Percentiles rank a stretch among this genome's conserved stretches.
Evolutionary conservation across 2,329 filamentous ascomycete species (phyloP).

Genomic region (Talaromyces verruculosus): DNA sequence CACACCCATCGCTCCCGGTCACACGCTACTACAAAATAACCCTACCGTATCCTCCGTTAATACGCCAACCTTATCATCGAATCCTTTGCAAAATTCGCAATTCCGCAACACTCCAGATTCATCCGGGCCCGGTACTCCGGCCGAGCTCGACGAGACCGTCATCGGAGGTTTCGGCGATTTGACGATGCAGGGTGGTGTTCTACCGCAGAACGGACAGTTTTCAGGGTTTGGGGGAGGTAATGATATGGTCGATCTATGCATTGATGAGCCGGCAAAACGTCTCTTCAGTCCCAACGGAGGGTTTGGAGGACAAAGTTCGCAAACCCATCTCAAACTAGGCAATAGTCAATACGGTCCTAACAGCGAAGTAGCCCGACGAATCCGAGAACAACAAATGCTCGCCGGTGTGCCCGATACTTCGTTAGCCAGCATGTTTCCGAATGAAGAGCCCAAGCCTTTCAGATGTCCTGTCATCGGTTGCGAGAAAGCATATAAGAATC

Average conservation of each 20-base stretch:
- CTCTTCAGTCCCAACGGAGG: slow-evolving; percentile 83
- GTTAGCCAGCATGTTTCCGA: slow-evolving; percentile 49
- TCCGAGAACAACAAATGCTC: slow-evolving; percentile 64
- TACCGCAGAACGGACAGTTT: slow-evolving; percentile 44
- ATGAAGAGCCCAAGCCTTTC: slow-evolving; percentile 96
- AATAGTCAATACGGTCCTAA: slow-evolving; percentile 73
- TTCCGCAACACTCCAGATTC: slow-evolving; percentile 61
- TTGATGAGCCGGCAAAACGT: slow-evolving; percentile 92
- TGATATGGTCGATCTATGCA: slow-evolving; percentile 63
- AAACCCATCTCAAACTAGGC: slow-evolving; percentile 72
- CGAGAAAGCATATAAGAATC: slow-evolving; percentile 99
- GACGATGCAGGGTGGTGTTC: slow-evolving; percentile 53
- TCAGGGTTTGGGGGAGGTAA: slow-evolving; percentile 48
- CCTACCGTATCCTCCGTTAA: slow-evolving; percentile 97
- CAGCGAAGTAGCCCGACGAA: slow-evolving; percentile 68
- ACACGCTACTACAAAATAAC: slow-evolving; percentile 78
- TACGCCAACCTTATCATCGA: slow-evolving; percentile 83
- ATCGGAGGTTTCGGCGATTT: slow-evolving; percentile 63
- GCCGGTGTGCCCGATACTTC: slow-evolving; percentile 54
- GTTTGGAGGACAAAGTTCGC: slow-evolving; percentile 59
- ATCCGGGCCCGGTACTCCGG: slow-evolving; percentile 67
- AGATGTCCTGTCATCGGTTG: slow-evolving; percentile 97
- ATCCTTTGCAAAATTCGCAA: slow-evolving; percentile 62
- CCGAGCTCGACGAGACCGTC: slow-evolving; percentile 73
- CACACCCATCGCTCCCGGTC: slow-evolving; percentile 72